Base-by-base conservation (phyloP, 1,284 basidiomycete species). In the Tylopilus orsonianus region DNA sequence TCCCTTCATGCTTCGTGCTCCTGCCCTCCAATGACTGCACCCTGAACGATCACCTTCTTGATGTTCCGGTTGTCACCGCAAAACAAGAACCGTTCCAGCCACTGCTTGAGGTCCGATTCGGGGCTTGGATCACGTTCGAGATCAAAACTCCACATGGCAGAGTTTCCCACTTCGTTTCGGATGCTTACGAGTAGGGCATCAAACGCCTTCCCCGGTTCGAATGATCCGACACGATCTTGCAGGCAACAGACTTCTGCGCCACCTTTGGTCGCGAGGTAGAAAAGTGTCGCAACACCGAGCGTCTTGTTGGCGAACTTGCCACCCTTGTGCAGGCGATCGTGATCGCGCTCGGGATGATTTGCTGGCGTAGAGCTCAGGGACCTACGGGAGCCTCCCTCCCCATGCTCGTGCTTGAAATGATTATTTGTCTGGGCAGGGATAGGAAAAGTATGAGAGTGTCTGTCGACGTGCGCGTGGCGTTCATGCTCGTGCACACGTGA, bases 21-120 rank as follows among this genome's bases (percentile, higher is more conserved):
- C 44, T 66, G 66, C 12, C 93, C 93, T 22, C 92, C 93, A 27
- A 97, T 82, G 26, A 82, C 66, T 39, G 74, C 68, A 0, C 94
- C 94, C 56, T 90, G 82, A 9, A 98, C 93, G 66, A 87, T 96
- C 18, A 97, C 95, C 43, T 75, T 74, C 29, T 71, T 72, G 47
- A 98, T 87, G 68, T 97, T 96, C 61, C 93, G 75, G 67, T 95
- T 87, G 66, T 97, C 94, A 7, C 90, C 91, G 37, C 84, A 81
- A 62, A 90, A 91, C 57, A 93, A 75, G 67, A 93, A 91, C 52
- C 77, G 71, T 66, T 90, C 87, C 48, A 91, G 61, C 61, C 66
- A 79, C 68, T 38, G 70, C 71, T 53, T 81, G 74, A 54, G 83
- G 60, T 50, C 64, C 57, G 54, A 61, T 46, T 60, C 53, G 9